Conservation (phyloP, 805 yeast species). For the Starmerella sirachaensis region DNA sequence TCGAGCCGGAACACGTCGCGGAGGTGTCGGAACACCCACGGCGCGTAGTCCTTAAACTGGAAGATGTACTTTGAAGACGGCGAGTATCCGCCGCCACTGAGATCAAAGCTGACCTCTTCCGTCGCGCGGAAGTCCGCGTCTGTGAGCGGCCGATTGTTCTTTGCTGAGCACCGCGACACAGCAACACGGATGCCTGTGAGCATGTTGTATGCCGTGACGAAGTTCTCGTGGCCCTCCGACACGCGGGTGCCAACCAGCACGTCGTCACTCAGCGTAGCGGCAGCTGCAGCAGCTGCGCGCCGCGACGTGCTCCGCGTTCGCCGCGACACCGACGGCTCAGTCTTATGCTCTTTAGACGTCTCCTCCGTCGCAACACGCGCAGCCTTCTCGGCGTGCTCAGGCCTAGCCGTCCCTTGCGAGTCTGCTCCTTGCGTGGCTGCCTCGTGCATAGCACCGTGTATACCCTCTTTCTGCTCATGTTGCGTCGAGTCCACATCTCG, state of each 20-base stretch:
- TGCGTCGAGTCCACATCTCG: no score
- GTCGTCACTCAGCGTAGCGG: slow-evolving; percentile 25
- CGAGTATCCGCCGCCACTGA: slow-evolving; percentile 69
- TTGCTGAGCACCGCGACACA: slow-evolving; percentile 76
- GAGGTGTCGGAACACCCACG: slow-evolving; percentile 82
- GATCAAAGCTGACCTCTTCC: slow-evolving; percentile 76
- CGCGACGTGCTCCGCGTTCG: slow-evolving; percentile 8
- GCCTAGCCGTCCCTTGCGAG: no score
- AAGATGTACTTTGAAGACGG: slow-evolving; percentile 93
- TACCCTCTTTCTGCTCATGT: no score
- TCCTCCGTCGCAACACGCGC: no score
- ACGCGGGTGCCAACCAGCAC: slow-evolving; percentile 71
- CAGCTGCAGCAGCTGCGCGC: slow-evolving; percentile 16
- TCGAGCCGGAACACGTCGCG: slow-evolving; percentile 73
- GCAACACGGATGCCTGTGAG: slow-evolving; percentile 93
- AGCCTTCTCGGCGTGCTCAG: no score
- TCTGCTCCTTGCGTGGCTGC: no score
- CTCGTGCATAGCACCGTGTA: no score
- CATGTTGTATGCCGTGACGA: slow-evolving; percentile 92
- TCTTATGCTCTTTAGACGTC: neutral
- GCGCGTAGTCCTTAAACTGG: slow-evolving; percentile 92
- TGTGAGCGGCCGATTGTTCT: slow-evolving; percentile 59
- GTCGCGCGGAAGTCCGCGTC: slow-evolving; percentile 59
- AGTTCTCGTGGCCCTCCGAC: slow-evolving; percentile 86
- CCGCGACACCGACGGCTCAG: neutral